Evolutionary conservation across 2,329 filamentous ascomycete species (phyloP).

Genomic region (Neopestalotiopsis rosae): DNA sequence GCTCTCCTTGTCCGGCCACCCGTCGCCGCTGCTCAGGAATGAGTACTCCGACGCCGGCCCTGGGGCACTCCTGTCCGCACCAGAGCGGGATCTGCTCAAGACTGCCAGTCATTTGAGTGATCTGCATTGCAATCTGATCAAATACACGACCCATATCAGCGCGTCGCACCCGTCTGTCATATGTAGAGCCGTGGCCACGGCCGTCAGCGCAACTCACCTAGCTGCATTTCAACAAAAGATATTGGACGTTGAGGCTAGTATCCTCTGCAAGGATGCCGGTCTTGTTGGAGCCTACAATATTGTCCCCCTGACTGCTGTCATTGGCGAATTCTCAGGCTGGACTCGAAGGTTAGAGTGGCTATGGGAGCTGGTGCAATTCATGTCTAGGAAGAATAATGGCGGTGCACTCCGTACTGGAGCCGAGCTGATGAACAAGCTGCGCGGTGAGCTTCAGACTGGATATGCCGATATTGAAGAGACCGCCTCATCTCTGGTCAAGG

Average conservation of each 20-base stretch:
- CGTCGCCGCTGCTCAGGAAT: slow-evolving; percentile 80
- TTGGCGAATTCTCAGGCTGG: slow-evolving; percentile 88
- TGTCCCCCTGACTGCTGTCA: slow-evolving; percentile 85
- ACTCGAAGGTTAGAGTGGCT: slow-evolving; percentile 85
- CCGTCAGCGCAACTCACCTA: slow-evolving; percentile 77
- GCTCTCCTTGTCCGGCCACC: slow-evolving; percentile 92
- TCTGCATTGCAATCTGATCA: slow-evolving; percentile 75
- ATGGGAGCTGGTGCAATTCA: slow-evolving; percentile 73
- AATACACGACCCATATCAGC: slow-evolving; percentile 70
- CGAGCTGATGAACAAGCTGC: slow-evolving; percentile 76
- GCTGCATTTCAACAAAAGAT: slow-evolving; percentile 83
- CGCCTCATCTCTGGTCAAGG: slow-evolving; percentile 72
- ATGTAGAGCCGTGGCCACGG: slow-evolving; percentile 84
- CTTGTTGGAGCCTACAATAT: slow-evolving; percentile 92
- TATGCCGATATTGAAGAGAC: slow-evolving; percentile 85
- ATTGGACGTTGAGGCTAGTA: slow-evolving; percentile 79
- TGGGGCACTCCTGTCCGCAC: slow-evolving; percentile 67
- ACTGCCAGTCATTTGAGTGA: slow-evolving; percentile 79
- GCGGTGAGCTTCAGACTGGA: slow-evolving; percentile 81
- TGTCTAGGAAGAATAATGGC: slow-evolving; percentile 52
- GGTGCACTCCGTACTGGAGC: slow-evolving; percentile 66
- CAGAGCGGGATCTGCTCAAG: slow-evolving; percentile 81
- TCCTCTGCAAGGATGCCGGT: slow-evolving; percentile 76
- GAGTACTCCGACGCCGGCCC: slow-evolving; percentile 51
- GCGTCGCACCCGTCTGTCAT: slow-evolving; percentile 78